Conservation (phyloP, 176 grass and related monocot species). For the Triticum turgidum region DNA sequence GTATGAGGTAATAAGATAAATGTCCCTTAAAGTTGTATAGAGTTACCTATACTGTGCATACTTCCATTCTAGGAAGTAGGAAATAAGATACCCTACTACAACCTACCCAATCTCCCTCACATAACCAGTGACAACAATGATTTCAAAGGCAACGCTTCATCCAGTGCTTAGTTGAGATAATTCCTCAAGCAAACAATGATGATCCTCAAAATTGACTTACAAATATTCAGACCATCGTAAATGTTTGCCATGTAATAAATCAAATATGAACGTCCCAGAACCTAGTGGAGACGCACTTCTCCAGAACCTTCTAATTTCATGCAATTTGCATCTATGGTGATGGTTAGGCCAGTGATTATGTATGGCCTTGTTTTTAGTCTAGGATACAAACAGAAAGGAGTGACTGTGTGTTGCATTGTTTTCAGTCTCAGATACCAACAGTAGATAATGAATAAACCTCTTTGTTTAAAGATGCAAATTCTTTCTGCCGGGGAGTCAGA, state of each 20-base stretch:
- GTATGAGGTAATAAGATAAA: neutral
- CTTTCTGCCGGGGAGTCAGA: neutral
- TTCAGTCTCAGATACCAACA: conserved; percentile 11
- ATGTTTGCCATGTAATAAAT: neutral
- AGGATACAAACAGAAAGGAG: neutral
- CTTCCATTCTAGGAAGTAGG: neutral
- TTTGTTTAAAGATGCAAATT: conserved; percentile 13
- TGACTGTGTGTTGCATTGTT: neutral
- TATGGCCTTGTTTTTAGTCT: neutral
- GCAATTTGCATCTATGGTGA: neutral
- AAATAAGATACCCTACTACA: neutral
- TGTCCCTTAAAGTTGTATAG: neutral
- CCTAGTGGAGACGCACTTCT: neutral
- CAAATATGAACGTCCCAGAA: neutral
- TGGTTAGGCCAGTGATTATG: neutral
- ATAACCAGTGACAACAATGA: neutral
- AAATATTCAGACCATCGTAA: neutral
- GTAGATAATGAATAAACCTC: neutral
- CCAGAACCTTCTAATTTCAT: neutral
- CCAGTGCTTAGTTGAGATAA: neutral
- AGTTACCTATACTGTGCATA: neutral
- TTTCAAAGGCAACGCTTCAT: neutral
- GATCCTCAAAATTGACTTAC: neutral
- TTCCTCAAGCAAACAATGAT: neutral
- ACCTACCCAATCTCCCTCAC: neutral